These are phyloP conservation scores for Boletus edulis DNA, from an alignment of 768 basidiomycete genomes.

Conservation along the genomic window DNA sequence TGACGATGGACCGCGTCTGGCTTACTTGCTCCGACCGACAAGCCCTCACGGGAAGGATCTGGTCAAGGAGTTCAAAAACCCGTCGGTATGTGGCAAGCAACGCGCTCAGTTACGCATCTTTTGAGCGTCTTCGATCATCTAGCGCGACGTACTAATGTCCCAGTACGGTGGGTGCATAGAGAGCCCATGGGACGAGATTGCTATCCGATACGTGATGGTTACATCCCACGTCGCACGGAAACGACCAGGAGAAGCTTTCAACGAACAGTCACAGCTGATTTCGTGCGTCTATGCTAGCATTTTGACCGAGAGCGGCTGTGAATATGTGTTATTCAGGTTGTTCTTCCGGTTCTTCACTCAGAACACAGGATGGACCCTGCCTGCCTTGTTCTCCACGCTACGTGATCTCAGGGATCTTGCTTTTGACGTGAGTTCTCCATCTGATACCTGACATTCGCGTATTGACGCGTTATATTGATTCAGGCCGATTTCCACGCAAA, in stretches of 20 bases:
- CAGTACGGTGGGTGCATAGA: conserved; percentile 59
- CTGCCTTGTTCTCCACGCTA: conserved; percentile 76
- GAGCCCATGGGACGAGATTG: conserved; percentile 83
- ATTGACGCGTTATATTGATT: background rate
- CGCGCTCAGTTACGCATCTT: background rate
- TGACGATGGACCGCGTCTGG: conserved; percentile 68
- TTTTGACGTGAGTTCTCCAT: conserved; percentile 58
- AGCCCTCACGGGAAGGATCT: conserved; percentile 76
- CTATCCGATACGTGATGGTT: conserved; percentile 77
- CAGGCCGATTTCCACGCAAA: conserved; percentile 65
- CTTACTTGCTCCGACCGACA: conserved; percentile 72
- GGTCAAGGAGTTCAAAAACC: conserved; percentile 67
- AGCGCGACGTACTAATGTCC: conserved; percentile 19
- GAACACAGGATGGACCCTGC: conserved; percentile 85
- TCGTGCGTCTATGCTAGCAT: conserved; percentile 50
- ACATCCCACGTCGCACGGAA: conserved; percentile 69
- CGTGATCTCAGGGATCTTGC: conserved; percentile 84
- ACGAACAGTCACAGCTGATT: conserved; percentile 72
- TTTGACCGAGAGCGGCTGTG: background rate
- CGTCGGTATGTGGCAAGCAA: conserved; percentile 36
- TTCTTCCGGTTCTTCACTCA: conserved; percentile 80
- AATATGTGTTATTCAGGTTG: conserved; percentile 39
- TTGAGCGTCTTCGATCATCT: conserved; percentile 13
- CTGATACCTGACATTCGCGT: background rate
- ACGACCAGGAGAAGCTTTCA: conserved; percentile 71